These are phyloP conservation scores for Pseudogymnoascus sp. DNA, from an alignment of 2,329 filamentous ascomycete genomes.

Conservation along the genomic window DNA sequence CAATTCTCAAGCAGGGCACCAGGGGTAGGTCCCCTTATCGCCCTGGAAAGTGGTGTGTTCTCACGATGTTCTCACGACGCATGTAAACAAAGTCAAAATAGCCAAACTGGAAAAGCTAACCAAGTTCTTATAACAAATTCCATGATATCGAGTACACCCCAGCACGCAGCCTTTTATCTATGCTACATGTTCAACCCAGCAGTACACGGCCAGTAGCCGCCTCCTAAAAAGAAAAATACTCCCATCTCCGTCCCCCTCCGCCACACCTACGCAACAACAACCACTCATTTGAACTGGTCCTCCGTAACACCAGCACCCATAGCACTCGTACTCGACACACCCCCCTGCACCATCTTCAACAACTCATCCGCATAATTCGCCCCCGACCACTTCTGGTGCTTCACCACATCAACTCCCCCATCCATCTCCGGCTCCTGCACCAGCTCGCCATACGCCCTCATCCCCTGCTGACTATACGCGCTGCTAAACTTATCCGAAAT, in stretches of 20 bases:
- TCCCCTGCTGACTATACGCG: conserved; percentile 72
- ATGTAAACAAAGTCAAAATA: not conserved
- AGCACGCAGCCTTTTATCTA: not conserved
- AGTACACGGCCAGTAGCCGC: not conserved
- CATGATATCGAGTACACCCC: not conserved
- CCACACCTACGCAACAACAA: not conserved
- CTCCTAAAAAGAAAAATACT: not conserved
- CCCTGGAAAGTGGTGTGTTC: not conserved
- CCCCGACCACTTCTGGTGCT: conserved; percentile 98
- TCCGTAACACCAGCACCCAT: conserved; percentile 98
- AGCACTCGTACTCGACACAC: conserved; percentile 81
- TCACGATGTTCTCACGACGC: not conserved
- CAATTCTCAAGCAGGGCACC: not conserved
- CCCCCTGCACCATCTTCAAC: conserved; percentile 94
- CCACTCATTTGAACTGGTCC: conserved; percentile 71
- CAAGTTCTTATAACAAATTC: not conserved
- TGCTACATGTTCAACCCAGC: not conserved
- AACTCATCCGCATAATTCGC: conserved; percentile 91
- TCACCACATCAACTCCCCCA: conserved; percentile 82
- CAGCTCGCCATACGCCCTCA: conserved; percentile 94
- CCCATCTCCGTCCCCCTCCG: not conserved
- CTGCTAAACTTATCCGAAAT: conserved; percentile 82
- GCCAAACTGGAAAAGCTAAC: too few species aligned
- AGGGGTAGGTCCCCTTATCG: not conserved
- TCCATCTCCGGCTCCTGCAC: conserved; percentile 98